Conservation (phyloP, 306 rosid genomes). For the Lupinus albus region DNA sequence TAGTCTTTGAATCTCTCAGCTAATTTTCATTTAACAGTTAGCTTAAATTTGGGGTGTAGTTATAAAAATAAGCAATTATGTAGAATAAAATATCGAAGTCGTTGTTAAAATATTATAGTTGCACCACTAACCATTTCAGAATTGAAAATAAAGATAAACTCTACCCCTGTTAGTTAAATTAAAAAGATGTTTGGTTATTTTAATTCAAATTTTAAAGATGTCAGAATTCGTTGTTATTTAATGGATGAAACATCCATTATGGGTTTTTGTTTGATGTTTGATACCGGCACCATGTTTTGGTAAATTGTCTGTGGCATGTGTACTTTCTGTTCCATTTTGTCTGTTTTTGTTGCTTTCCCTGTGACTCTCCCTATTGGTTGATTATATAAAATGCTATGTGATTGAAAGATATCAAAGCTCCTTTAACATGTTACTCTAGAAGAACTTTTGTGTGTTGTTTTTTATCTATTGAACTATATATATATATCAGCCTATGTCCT, state of each 20-base stretch:
- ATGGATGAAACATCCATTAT: neutral
- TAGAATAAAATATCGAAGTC: conserved; percentile 20
- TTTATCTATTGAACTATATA: conserved; percentile 30
- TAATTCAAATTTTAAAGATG: conserved; percentile 11
- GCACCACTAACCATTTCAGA: conserved; percentile 18
- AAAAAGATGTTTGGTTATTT: conserved; percentile 20
- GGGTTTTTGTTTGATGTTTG: conserved; percentile 28
- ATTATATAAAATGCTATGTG: conserved; percentile 17
- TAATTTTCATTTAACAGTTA: neutral
- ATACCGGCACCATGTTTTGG: conserved; percentile 1
- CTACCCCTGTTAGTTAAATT: neutral
- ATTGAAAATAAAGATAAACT: neutral
- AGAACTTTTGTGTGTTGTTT: conserved; percentile 21
- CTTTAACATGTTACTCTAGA: conserved; percentile 1
- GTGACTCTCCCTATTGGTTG: conserved; percentile 50
- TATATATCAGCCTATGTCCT: conserved; percentile 26
- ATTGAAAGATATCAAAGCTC: neutral
- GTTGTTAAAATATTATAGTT: conserved; percentile 4
- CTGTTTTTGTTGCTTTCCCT: conserved; percentile 13
- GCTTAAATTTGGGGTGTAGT: neutral
- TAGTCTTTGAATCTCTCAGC: conserved; percentile 4
- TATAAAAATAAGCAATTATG: neutral
- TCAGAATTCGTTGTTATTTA: conserved; percentile 15
- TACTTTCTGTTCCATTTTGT: conserved; percentile 35
- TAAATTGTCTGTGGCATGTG: conserved; percentile 34